These are phyloP conservation scores for Fusarium sp. DNA, from an alignment of 2,329 filamentous ascomycete species.

Conservation along the genomic window DNA sequence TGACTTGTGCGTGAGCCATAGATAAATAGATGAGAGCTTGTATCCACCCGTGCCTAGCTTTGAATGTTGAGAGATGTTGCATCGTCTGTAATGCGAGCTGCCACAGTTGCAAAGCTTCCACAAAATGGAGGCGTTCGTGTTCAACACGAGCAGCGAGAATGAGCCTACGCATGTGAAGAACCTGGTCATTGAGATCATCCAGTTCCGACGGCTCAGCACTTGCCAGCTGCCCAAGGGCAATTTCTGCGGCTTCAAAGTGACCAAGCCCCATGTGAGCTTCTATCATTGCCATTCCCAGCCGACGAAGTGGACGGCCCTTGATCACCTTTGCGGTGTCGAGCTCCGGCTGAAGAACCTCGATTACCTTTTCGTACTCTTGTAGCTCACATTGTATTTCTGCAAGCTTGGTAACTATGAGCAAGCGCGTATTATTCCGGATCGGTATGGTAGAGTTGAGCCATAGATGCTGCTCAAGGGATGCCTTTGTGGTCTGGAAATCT, in stretches of 20 bases:
- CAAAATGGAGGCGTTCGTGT: slow-evolving; percentile 26
- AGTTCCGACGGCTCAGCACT: slow-evolving; percentile 35
- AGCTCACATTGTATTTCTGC: slow-evolving; percentile 46
- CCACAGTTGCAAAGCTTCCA: slow-evolving; percentile 39
- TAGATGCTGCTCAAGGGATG: slow-evolving; percentile 46
- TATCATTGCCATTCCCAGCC: slow-evolving; percentile 39
- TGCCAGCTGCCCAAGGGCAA: slow-evolving; percentile 23
- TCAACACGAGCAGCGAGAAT: slow-evolving; percentile 40
- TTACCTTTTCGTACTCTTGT: slow-evolving; percentile 36
- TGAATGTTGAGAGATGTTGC: slow-evolving; percentile 36
- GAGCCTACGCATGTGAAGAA: slow-evolving; percentile 45
- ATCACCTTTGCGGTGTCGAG: slow-evolving; percentile 28
- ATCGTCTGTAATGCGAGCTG: slow-evolving; percentile 29
- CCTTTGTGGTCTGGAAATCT: slow-evolving; percentile 43
- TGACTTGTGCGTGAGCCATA: slow-evolving; percentile 43
- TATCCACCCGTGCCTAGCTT: slow-evolving; percentile 37
- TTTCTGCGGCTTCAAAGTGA: slow-evolving; percentile 17
- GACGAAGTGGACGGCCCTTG: slow-evolving; percentile 36
- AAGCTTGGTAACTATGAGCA: slow-evolving; percentile 42
- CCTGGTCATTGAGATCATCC: slow-evolving; percentile 47
- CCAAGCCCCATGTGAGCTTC: slow-evolving; percentile 42
- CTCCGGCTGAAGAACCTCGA: slow-evolving; percentile 37
- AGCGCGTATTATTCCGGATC: slow-evolving; percentile 40
- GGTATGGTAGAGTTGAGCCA: slow-evolving; percentile 41
- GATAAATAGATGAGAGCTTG: slow-evolving; percentile 44